Percentiles rank a stretch among this genome's conserved stretches.
These are phyloP conservation scores for Coemansia sp. DNA, from an alignment of 192 early-diverging fungal genomes.

Conservation along the genomic window DNA sequence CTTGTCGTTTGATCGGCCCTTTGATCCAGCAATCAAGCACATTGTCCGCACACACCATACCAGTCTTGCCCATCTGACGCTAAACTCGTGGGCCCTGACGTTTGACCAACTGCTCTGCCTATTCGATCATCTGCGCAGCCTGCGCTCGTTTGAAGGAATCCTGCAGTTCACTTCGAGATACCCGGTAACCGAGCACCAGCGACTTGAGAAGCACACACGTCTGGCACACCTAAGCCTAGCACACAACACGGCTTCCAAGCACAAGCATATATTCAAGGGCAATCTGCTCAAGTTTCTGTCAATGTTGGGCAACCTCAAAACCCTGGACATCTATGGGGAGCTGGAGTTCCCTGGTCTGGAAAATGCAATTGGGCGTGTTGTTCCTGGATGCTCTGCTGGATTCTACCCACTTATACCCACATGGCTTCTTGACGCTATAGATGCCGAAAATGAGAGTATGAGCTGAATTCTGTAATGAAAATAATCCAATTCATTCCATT, in stretches of 20 bases:
- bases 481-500: too few relatives aligned
- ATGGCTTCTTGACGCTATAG: slow-evolving; percentile 17
- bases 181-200: background rate
- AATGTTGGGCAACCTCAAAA: slow-evolving; percentile 13
- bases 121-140: background rate
- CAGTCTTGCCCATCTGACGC: slow-evolving; percentile 13
- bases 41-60: background rate
- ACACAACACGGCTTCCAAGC: slow-evolving; percentile 1
- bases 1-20: slow-evolving; percentile 14
- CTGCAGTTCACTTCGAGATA: slow-evolving; percentile 16
- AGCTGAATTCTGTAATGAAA: too few relatives aligned
- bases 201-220: background rate
- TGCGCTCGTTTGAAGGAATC: slow-evolving; percentile 34
- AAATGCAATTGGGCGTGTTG: slow-evolving; percentile 6
- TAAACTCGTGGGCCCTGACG: slow-evolving; percentile 38
- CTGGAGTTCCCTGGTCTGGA: slow-evolving; percentile 20
- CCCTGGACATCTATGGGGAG: slow-evolving; percentile 34
- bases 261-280: slow-evolving; percentile 25
- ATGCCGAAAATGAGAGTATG: background rate
- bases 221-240: slow-evolving; percentile 29
- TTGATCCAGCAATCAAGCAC: background rate
- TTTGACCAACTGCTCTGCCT: slow-evolving; percentile 30
- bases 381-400: slow-evolving; percentile 14
- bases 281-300: slow-evolving; percentile 20
- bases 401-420: slow-evolving; percentile 26